Evolutionary conservation across 495 filamentous ascomycete species (phyloP).

Genomic region (Podospora sp.): DNA sequence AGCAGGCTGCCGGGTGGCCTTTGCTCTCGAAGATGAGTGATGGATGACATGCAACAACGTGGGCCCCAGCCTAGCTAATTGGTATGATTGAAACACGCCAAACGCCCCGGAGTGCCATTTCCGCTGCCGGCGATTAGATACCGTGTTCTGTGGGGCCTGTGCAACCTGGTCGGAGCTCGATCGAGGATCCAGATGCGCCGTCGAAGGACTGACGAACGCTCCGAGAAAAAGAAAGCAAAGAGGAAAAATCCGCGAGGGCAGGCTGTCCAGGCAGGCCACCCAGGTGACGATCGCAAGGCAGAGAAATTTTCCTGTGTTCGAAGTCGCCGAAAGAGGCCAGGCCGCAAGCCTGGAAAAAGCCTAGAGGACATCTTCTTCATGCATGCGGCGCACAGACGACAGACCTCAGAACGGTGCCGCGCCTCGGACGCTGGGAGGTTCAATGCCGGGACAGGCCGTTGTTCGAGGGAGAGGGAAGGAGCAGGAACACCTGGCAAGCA

Average conservation of each 20-base stretch:
- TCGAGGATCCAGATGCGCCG: conserved; percentile 1
- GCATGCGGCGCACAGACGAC: conserved; percentile 36
- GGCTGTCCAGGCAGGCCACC: background rate
- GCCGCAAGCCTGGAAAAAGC: conserved; percentile 23
- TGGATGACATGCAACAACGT: background rate
- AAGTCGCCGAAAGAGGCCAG: conserved; percentile 22
- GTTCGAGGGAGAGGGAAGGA: conserved; percentile 25
- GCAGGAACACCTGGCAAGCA: background rate
- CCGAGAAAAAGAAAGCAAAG: background rate
- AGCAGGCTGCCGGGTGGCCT: background rate
- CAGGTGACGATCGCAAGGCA: background rate
- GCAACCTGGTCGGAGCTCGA: conserved; percentile 15
- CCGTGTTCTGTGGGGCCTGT: conserved; percentile 7
- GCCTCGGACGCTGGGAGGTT: conserved; percentile 26
- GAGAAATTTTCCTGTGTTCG: conserved; percentile 19
- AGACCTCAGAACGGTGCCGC: conserved; percentile 27
- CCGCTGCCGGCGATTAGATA: conserved; percentile 29
- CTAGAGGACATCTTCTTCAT: conserved; percentile 32
- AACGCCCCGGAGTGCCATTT: conserved; percentile 33
- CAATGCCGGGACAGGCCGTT: conserved; percentile 34
- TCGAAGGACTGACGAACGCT: background rate
- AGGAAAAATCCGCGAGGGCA: background rate
- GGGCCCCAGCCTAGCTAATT: conserved; percentile 1
- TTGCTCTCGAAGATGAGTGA: background rate
- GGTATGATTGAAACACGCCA: conserved; percentile 17